Evolutionary conservation across 2,329 filamentous ascomycete genomes (phyloP), one percentile per base, ranked within the genome.

Genomic region (Dactylellina haptotyla): DNA sequence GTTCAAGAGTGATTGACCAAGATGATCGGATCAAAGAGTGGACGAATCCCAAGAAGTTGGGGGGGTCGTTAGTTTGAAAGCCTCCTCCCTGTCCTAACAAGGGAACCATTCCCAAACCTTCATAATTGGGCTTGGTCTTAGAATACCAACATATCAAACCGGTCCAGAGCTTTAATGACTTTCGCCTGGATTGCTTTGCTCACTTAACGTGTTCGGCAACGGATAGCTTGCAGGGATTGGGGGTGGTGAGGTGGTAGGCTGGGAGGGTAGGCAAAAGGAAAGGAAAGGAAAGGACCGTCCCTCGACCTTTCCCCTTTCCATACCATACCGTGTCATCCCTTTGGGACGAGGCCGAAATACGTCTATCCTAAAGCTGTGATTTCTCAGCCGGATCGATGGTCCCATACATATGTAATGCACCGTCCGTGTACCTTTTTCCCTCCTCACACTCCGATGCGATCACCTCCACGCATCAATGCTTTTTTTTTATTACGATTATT

Each of bases 191-290:
- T 72, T 62, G 32, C 51, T 51, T 58, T 57, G 51, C 66, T 51
- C 66, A 71, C 66, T 70, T 54, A 73, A 73, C 69, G 69, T 73
- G 69, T 66, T 66, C 69, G 69, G 69, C 61, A 66, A 62, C 69
- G 69, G 69, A 53, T 73, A 73, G 39, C 69, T 66, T 56, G 69
- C 69, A 73, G 69, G 69, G 69, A 73, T 73, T 54, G 10, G 54
- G 59, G 41, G 45, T 34, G 25, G 34, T 50, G 66, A 45, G 50
- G 50, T 67, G 65, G 46, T 61, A 37, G 37, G 54, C 32, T 43
- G 50, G 34, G 56, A 62, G 48, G 48, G 50, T 34, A 65, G 34
- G 20, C 16, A 48, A 61, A 61, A 62, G 41, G 57, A 62, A 57
- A 64, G 41, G 57, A 62, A 57, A 64, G 67, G 67, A 59, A 65